Evolutionary conservation across 768 basidiomycete species (phyloP).

Genomic region (Suillus subalutaceus): DNA sequence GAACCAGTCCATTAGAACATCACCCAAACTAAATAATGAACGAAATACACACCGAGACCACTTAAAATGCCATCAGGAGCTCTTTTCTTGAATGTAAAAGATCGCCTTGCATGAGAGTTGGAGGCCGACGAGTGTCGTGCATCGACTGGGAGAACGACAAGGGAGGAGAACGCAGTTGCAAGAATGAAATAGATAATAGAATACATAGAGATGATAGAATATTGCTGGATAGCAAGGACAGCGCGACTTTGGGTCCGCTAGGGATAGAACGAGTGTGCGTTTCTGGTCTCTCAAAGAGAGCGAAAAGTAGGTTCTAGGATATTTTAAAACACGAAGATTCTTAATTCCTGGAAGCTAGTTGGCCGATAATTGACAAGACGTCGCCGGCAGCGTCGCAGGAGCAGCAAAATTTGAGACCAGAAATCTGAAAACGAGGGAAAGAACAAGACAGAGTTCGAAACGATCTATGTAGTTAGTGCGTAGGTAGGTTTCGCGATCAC

Average conservation of each 20-base stretch:
- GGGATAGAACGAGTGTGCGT: slow-evolving; percentile 45
- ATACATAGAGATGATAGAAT: slow-evolving; percentile 35
- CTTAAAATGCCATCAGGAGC: slow-evolving; percentile 14
- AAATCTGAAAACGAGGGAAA: slow-evolving; percentile 14
- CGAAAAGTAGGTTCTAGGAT: slow-evolving; percentile 9
- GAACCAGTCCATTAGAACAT: neutral
- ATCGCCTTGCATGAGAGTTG: slow-evolving; percentile 39
- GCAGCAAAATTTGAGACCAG: slow-evolving; percentile 16
- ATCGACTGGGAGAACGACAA: slow-evolving; percentile 28
- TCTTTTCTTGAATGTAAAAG: slow-evolving; percentile 28
- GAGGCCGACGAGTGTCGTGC: slow-evolving; percentile 44
- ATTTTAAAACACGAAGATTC: slow-evolving; percentile 11
- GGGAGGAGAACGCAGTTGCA: slow-evolving; percentile 27
- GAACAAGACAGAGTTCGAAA: slow-evolving; percentile 18
- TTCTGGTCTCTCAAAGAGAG: slow-evolving; percentile 17
- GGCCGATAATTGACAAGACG: slow-evolving; percentile 12
- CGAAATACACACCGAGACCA: slow-evolving; percentile 21
- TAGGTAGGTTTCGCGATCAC: slow-evolving; percentile 14
- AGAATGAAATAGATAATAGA: slow-evolving; percentile 25
- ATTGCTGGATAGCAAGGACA: slow-evolving; percentile 35
- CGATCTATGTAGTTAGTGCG: neutral
- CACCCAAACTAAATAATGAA: slow-evolving; percentile 8
- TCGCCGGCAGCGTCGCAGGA: slow-evolving; percentile 24
- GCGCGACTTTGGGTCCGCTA: slow-evolving; percentile 30
- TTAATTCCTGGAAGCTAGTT: slow-evolving; percentile 15